Percentiles rank a stretch among this genome's conserved stretches.
Conservation (phyloP, 768 basidiomycete genomes). For the Jaapia argillacea region DNA sequence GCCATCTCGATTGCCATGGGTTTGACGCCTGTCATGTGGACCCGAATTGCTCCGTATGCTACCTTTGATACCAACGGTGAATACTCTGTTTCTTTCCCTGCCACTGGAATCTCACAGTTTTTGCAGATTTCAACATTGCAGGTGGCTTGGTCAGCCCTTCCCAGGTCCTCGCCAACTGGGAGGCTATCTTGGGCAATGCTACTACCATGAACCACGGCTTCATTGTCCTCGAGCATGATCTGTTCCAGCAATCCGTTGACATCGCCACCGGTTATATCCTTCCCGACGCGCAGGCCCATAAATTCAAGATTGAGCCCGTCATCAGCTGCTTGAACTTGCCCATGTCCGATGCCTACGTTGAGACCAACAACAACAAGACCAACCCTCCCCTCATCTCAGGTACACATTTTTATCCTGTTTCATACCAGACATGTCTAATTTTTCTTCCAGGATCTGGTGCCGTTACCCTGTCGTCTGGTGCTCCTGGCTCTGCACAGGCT, state of each 20-base stretch:
- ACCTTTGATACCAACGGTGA: conserved; percentile 67
- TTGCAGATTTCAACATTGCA: conserved; percentile 70
- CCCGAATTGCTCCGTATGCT: conserved; percentile 43
- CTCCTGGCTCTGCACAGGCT: conserved; percentile 23
- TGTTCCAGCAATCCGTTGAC: conserved; percentile 79
- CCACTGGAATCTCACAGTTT: neutral
- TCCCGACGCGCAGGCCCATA: conserved; percentile 64
- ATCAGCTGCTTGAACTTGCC: conserved; percentile 52
- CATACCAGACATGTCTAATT: conserved; percentile 1
- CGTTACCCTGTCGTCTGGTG: conserved; percentile 21
- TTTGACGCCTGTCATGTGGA: conserved; percentile 79
- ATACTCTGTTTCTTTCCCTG: conserved; percentile 4
- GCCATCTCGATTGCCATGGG: conserved; percentile 79
- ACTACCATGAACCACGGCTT: conserved; percentile 59
- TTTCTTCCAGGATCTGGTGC: conserved; percentile 2
- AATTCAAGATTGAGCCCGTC: conserved; percentile 67
- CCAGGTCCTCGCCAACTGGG: conserved; percentile 63
- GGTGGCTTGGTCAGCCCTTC: conserved; percentile 46
- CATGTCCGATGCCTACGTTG: conserved; percentile 63
- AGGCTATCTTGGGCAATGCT: conserved; percentile 58
- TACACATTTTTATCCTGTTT: conserved; percentile 4
- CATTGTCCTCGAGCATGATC: conserved; percentile 82
- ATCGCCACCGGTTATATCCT: conserved; percentile 82
- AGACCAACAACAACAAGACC: conserved; percentile 66
- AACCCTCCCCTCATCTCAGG: conserved; percentile 35